Evolutionary conservation across 371 early-diverging fungal species (phyloP), one percentile per base, ranked within the genome.

Genomic region (Funneliformis caledonium): DNA sequence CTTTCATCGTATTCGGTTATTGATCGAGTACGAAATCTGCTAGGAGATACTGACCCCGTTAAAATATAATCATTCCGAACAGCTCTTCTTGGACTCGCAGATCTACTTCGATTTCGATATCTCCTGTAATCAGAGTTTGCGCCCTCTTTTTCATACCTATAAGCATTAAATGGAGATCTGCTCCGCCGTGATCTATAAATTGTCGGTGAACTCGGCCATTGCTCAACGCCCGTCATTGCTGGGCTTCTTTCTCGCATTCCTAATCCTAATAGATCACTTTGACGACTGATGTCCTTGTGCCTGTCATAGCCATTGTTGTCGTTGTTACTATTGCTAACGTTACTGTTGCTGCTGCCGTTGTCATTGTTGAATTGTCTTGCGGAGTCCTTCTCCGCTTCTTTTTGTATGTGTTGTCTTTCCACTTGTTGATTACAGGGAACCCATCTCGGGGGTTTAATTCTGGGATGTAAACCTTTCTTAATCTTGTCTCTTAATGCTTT

Each of bases 51-150:
- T 2, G 59, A 60, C 19, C 61, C 52, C 4, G 59, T 31, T 19
- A 19, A 56, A 56, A 37, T 3, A 2, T 73, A 47, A 12, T 73
- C 56, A 16, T 31, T 47, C 6, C 73, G 52, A 50, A 47, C 26
- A 61, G 43, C 43, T 75, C 61, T 33, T 61, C 59, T 75, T 42
- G 59, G 62, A n/a, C 76, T 75, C 16, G 42, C 10, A 37, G 76
- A 75, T 42, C 76, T 59, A 75, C 60, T 60, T 60, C 60, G 59
- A 3, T 43, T 56, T n/a, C 76, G 61, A 75, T 42, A 22, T 48
- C 43, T 22, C 8, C 45, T 56, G 50, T 72, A 33, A 52, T 72
- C 42, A n/a, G 19, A 16, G 19, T 11, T 69, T 7, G 4, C 19
- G 10, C 11, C 50, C 9, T 26, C 72, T 72, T 52, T 52, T 33